Base-by-base conservation (phyloP, 108 stramenopile species). In the Nannochloropsis oceanica region DNA sequence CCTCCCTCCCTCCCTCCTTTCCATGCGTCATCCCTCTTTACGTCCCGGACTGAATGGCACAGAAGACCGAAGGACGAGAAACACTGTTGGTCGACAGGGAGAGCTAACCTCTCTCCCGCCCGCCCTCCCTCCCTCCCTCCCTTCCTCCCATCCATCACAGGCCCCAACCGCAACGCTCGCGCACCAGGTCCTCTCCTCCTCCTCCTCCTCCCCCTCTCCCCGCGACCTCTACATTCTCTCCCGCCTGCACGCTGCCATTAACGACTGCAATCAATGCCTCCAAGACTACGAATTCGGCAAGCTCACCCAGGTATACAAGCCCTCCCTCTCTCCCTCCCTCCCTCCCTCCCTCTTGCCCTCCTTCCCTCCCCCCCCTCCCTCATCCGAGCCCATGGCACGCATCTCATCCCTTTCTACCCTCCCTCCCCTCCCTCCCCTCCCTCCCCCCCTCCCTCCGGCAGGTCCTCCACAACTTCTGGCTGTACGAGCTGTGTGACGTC, bases 401-500 rank as follows among this genome's bases (percentile, higher is more conserved):
- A 27, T 13, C 81, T 25, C 12, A 27, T 13, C 81, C 27, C 14
- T 81, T 13, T 81, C 13, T 81, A 27, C 81, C 27, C 13, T 81
- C 20, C 81, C 13, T 27, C 25, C 13, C 81, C 25, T 13, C 81
- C 14, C 20, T 26, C 25, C 12, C 43, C 22, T 88, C 94, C 93
- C 91, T 91, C 83, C 98, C 98, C 89, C 96, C 94, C 25, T 95
- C 95, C 88, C 93, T 95, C 10, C 95, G 96, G 85, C 92, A 93
- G 79, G 91, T 93, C 73, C 85, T 93, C 20, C 95, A 99, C 90
- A 27, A 90, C 0, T 92, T 98, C 90, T 98, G 95, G 95, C 92
- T 97, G 85, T 93, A 98, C 89, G 97, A 98, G 80, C 87, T 99
- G 12, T 99, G 97, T 86, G 95, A 95, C 91, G 92, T 95, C 20